Base-by-base conservation (phyloP, 768 basidiomycete genomes). In the Tylopilus intermedius region DNA sequence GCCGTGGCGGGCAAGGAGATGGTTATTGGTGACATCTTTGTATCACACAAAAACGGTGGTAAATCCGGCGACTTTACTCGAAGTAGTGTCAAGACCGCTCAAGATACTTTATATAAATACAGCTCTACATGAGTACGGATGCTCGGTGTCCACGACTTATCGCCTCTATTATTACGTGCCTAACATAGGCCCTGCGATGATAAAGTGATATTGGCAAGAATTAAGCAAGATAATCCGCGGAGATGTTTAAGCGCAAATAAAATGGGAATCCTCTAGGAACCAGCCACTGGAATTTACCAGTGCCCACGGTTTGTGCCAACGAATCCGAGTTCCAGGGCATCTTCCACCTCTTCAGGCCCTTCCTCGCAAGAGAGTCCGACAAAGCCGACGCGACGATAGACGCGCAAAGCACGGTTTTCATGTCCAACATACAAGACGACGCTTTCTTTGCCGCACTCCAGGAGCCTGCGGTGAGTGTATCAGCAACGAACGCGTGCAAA, bases 1-100 rank as follows among this genome's bases (percentile, higher is more conserved):
- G 86, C 87, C 5, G 84, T 91, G 2, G 90, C 88, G 1, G 93
- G 90, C n/a, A 79, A 79, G 64, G 87, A 90, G 52, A 93, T 95
- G 89, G 71, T 79, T 53, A 89, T 96, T 33, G 74, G 80, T 18
- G 78, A 81, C 22, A 79, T 92, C 35, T 70, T 78, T 56, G 85
- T 92, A 3, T 71, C 74, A 1, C 67, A 71, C 30, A 94, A 94
- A 68, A 73, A 76, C 27, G 92, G 90, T 11, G 92, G 91, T 15
- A 76, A 75, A 67, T 85, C 83, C 60, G 87, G 83, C 11, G 81
- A 85, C 68, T 94, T 91, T 69, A 64, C 57, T 47, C 69, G 69
- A 24, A 3, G 9, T 24, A 53, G 13, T 37, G 37, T 39, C 35
- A 29, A 52, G 11, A 30, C 8, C 32, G 21, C 6, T 9, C 53